A percentile compares a stretch with the other conserved stretches of the same genome.
Evolutionary conservation across 176 grass and related monocot genomes (phyloP).

Genomic region (Carex pumila): DNA sequence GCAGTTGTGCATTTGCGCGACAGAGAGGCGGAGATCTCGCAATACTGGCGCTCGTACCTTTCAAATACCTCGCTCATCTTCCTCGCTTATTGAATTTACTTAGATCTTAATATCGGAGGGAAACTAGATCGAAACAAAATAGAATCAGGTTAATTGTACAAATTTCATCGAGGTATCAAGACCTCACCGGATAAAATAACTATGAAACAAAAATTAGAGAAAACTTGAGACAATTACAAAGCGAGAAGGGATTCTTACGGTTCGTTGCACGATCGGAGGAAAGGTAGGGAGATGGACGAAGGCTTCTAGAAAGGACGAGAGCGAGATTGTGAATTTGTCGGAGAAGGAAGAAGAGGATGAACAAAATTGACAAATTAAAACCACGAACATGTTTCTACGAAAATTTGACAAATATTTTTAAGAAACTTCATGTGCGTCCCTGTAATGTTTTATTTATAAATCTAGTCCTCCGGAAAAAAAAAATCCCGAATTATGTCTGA

Average conservation of each 20-base stretch:
- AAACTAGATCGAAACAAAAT: neutral
- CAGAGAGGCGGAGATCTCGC: slow-evolving; percentile 77
- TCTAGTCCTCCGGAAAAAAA: neutral
- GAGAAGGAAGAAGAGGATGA: neutral
- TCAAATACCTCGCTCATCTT: slow-evolving; percentile 74
- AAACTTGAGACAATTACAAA: neutral
- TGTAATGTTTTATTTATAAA: neutral
- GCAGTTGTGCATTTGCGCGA: slow-evolving; percentile 63
- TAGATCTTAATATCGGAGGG: neutral
- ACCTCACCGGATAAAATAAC: neutral
- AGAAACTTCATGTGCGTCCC: neutral
- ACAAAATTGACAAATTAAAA: neutral
- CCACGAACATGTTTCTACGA: neutral
- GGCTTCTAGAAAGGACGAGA: neutral
- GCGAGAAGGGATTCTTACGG: neutral
- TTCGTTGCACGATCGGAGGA: neutral
- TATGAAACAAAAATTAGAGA: neutral
- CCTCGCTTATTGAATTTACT: neutral
- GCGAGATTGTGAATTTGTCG: neutral
- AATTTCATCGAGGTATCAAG: neutral
- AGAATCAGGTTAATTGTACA: neutral
- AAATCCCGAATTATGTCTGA: too few species aligned
- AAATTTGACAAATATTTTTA: neutral
- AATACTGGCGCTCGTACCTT: slow-evolving; percentile 80
- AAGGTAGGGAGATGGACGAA: neutral